These are phyloP conservation scores for Fraxinus latifolia DNA, from an alignment of 305 asterid genomes.

Conservation along the genomic window DNA sequence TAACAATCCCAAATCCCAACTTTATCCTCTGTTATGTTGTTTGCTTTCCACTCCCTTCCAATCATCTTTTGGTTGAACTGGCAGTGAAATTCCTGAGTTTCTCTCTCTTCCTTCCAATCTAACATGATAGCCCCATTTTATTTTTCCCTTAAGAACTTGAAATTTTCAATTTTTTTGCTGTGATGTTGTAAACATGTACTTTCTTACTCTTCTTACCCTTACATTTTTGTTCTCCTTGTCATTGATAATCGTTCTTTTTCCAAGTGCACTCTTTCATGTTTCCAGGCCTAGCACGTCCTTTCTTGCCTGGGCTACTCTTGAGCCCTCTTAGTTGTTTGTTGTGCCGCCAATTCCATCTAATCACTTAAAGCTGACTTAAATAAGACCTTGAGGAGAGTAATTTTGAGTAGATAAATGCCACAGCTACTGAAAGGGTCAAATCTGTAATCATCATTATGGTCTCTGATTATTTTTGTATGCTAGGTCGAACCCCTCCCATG, in stretches of 20 bases:
- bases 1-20: background rate
- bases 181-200: background rate
- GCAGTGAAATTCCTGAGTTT: background rate
- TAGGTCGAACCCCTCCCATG: background rate
- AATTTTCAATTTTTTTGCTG: background rate
- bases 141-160: background rate
- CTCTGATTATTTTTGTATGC: background rate
- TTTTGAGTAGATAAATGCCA: background rate
- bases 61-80: background rate
- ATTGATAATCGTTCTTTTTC: background rate
- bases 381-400: background rate
- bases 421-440: background rate
- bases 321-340: background rate
- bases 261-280: background rate
- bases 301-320: background rate
- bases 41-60: background rate
- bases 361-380: background rate
- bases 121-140: background rate
- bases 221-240: background rate
- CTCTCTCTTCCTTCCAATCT: background rate
- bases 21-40: background rate
- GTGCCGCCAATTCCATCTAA: background rate
- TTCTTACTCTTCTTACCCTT: background rate
- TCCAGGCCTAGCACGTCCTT: background rate
- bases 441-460: background rate